phyloP scores from a whole-genome alignment of 148 eudicot species.

The Chenopodium album region DNA sequence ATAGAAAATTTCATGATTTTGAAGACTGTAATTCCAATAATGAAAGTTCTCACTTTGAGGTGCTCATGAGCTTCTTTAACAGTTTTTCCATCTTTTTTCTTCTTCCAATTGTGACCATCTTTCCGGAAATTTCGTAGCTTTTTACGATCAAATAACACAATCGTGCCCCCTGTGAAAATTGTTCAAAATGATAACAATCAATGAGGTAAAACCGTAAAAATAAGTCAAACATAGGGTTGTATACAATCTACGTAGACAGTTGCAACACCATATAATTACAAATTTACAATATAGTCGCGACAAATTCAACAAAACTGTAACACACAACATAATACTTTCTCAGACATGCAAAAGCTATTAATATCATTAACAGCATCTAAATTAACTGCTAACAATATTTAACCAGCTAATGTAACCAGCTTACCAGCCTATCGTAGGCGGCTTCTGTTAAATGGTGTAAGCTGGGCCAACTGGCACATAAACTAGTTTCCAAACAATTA shows the following conservation, averaged over 20 bases:
- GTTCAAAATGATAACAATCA: not conserved
- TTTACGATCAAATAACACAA: constrained; percentile 88
- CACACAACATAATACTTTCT: not conserved
- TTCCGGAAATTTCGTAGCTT: constrained; percentile 87
- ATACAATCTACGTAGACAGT: not conserved
- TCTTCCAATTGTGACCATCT: constrained; percentile 97
- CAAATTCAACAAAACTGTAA: not conserved
- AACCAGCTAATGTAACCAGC: not conserved
- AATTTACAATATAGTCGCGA: not conserved
- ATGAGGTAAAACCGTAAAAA: not conserved
- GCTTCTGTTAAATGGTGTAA: not conserved
- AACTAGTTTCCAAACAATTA: not conserved
- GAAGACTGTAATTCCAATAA: not conserved
- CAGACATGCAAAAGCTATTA: not conserved
- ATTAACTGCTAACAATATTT: not conserved
- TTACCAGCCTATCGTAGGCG: not conserved
- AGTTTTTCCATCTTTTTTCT: constrained; percentile 91
- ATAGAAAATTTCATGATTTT: not conserved
- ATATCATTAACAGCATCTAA: not conserved
- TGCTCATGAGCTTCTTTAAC: constrained; percentile 99
- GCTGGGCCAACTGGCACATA: not conserved
- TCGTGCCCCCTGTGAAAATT: constrained; percentile 61
- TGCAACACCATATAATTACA: not conserved
- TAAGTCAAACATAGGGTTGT: not conserved
- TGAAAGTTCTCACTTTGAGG: constrained; percentile 63